phyloP scores from a whole-genome alignment of 1,284 basidiomycete genomes.

The Peniophora sp. region DNA sequence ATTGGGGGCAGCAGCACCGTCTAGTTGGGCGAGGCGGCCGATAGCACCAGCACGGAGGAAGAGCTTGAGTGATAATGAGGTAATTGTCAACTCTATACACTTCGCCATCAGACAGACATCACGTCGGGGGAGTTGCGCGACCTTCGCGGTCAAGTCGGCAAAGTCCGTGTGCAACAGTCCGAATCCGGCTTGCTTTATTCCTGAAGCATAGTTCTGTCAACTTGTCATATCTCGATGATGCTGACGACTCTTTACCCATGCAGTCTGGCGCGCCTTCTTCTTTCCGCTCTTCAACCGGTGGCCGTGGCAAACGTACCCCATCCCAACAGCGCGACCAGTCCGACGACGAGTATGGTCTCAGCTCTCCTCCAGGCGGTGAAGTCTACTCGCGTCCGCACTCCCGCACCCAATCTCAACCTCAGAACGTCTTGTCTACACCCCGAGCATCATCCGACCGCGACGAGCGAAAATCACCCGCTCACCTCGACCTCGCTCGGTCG shows the following conservation, averaged over 20 bases:
- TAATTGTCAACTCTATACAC: conserved; percentile 24
- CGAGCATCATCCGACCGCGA: conserved; percentile 18
- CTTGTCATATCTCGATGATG: no score
- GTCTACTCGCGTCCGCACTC: conserved; percentile 51
- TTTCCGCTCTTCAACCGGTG: conserved; percentile 31
- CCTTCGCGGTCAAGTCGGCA: background rate
- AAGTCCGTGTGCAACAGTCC: conserved; percentile 7
- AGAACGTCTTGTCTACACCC: conserved; percentile 20
- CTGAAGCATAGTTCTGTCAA: background rate
- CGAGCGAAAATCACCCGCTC: conserved; percentile 21
- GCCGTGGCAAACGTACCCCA: conserved; percentile 42
- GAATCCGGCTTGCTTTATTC: background rate
- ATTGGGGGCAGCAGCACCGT: conserved; percentile 48
- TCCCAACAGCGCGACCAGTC: conserved; percentile 44
- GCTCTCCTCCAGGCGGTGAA: conserved; percentile 32
- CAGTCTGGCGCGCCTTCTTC: conserved; percentile 26
- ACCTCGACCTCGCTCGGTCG: conserved; percentile 23
- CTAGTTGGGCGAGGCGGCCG: conserved; percentile 65
- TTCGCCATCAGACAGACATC: background rate
- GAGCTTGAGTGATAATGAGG: conserved; percentile 68
- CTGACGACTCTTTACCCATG: background rate
- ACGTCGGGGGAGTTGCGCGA: no score
- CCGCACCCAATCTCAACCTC: conserved; percentile 44
- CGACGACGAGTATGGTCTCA: conserved; percentile 15
- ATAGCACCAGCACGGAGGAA: conserved; percentile 51